phyloP scores from a whole-genome alignment of 176 grass and related monocot genomes.

The Zizania latifolia region DNA sequence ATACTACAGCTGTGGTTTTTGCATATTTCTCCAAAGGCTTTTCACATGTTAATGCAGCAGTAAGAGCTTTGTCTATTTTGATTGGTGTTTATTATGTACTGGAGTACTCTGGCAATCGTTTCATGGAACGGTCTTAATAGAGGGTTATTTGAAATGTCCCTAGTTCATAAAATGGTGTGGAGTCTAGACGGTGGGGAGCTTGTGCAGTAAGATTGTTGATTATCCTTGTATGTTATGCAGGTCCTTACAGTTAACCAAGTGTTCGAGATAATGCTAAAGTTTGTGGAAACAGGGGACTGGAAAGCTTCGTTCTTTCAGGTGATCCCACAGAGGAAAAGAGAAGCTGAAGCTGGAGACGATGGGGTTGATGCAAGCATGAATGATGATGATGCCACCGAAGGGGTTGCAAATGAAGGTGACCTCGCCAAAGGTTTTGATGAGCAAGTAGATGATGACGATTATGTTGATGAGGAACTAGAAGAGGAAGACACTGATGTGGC shows the following conservation, averaged over 20 bases:
- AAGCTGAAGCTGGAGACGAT: too few relatives aligned
- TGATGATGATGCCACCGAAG: background rate
- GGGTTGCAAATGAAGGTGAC: conserved; percentile 4
- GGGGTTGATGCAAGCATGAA: conserved; percentile 24
- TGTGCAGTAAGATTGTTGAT: background rate
- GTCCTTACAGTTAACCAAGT: conserved; percentile 97
- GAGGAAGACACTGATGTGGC: conserved; percentile 11
- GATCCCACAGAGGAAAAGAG: conserved; percentile 76
- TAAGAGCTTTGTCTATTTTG: background rate
- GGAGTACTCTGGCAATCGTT: background rate
- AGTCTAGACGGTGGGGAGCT: background rate
- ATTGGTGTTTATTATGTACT: background rate
- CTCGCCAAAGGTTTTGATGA: background rate
- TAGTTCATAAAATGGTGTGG: background rate
- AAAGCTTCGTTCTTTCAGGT: conserved; percentile 88
- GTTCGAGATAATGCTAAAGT: conserved; percentile 93
- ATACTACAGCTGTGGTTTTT: background rate
- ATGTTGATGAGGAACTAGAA: conserved; percentile 17
- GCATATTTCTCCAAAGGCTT: too few relatives aligned
- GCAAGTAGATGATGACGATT: conserved; percentile 25
- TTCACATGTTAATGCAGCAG: background rate
- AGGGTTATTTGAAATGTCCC: background rate
- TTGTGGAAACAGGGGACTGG: conserved; percentile 85
- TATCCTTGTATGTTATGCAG: conserved; percentile 19
- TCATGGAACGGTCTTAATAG: too few relatives aligned